Evolutionary conservation across 768 basidiomycete genomes (phyloP).

Genomic region (Wakefieldia striispora): DNA sequence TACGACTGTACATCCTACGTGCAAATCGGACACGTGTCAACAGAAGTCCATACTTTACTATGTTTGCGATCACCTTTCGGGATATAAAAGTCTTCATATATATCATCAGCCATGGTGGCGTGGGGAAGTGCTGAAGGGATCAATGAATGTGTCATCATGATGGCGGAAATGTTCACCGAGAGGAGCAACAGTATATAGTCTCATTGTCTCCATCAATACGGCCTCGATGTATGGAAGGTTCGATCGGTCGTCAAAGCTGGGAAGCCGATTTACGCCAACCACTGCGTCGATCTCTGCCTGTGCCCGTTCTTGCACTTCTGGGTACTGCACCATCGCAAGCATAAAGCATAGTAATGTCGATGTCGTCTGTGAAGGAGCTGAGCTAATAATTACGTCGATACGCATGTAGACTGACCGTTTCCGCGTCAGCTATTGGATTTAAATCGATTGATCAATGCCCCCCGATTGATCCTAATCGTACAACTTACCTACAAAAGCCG

Average conservation of each 20-base stretch:
- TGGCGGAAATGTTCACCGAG: slow-evolving; percentile 23
- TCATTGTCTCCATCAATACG: slow-evolving; percentile 26
- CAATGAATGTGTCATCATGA: no score
- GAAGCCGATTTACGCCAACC: slow-evolving; percentile 29
- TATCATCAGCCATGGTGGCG: background rate
- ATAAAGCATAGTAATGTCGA: slow-evolving; percentile 24
- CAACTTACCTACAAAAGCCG: slow-evolving; percentile 20
- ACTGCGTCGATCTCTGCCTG: slow-evolving; percentile 29
- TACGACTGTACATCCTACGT: no score
- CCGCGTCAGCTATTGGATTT: slow-evolving; percentile 18
- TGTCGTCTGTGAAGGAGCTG: background rate
- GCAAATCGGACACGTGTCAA: no score
- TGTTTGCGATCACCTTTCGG: background rate
- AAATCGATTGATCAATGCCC: background rate
- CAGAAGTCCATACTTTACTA: no score
- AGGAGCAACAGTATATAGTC: slow-evolving; percentile 28
- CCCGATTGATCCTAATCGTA: no score
- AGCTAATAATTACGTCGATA: background rate
- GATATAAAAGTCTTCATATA: background rate
- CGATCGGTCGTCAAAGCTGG: slow-evolving; percentile 22
- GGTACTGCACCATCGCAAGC: slow-evolving; percentile 32
- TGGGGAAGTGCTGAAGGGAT: no score
- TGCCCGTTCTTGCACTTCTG: slow-evolving; percentile 31
- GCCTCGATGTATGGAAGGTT: slow-evolving; percentile 31
- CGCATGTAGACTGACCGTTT: slow-evolving; percentile 15